Evolutionary conservation across 116 monocot genomes (phyloP).

Genomic region (Posidonia oceanica): DNA sequence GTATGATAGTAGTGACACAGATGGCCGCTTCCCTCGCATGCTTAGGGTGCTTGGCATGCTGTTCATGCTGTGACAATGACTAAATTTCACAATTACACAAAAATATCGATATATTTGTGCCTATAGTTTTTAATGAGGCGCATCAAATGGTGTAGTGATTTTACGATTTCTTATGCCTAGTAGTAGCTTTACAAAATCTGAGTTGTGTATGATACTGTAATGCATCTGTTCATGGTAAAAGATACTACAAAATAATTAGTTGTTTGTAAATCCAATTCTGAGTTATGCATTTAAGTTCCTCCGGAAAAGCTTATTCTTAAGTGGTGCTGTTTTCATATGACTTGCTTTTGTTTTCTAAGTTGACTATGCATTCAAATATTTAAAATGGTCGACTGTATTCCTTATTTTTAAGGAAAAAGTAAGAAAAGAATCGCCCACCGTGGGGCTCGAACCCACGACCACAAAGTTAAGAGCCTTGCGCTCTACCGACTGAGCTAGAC

Average conservation of each 20-base stretch:
- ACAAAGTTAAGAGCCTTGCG: conserved; percentile 93
- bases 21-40: conserved; percentile 47
- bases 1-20: conserved; percentile 40
- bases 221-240: too few species aligned
- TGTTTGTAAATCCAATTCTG: too few species aligned
- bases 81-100: not conserved
- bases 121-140: not conserved
- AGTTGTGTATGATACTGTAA: not conserved
- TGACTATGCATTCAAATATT: too few species aligned
- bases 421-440: conserved; percentile 1
- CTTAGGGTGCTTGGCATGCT: conserved; percentile 64
- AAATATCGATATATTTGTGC: not conserved
- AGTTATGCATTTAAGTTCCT: too few species aligned
- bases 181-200: not conserved
- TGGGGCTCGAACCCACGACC: conserved; percentile 86
- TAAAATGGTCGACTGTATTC: too few species aligned
- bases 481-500: conserved; percentile 89
- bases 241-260: too few species aligned
- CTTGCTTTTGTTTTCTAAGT: too few species aligned
- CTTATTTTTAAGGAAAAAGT: too few species aligned
- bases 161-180: not conserved
- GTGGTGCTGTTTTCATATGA: too few species aligned
- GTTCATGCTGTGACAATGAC: conserved; percentile 26
- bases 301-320: too few species aligned
- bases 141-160: not conserved